Conservation (phyloP, 2,329 filamentous ascomycete genomes). For the Chaetomium strumarium region DNA sequence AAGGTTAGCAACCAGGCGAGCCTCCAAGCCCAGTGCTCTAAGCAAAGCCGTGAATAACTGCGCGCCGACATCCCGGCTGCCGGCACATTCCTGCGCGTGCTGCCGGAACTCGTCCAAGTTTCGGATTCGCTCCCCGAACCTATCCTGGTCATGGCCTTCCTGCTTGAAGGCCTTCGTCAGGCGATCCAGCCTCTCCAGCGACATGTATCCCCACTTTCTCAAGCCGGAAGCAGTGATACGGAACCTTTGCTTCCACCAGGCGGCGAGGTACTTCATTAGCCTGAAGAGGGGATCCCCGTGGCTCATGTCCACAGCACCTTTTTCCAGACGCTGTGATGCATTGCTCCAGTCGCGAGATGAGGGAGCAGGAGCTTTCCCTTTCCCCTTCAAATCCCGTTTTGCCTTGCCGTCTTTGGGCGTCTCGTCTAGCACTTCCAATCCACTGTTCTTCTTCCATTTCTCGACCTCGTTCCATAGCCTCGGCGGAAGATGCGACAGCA, state of each 20-base stretch:
- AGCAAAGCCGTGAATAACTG: conserved; percentile 86
- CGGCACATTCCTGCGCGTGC: conserved; percentile 63
- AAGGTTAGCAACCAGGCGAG: conserved; percentile 75
- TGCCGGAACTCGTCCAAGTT: conserved; percentile 61
- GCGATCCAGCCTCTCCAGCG: conserved; percentile 67
- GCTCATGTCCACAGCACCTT: conserved; percentile 68
- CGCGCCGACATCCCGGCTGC: conserved; percentile 80
- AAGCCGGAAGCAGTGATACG: conserved; percentile 69
- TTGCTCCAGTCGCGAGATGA: conserved; percentile 62
- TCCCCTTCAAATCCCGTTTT: conserved; percentile 12
- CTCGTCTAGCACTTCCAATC: conserved; percentile 44
- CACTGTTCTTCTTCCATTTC: conserved; percentile 65
- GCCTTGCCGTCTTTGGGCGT: conserved; percentile 24
- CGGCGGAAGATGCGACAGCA: conserved; percentile 67
- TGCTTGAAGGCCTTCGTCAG: conserved; percentile 65
- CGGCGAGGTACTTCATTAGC: conserved; percentile 67
- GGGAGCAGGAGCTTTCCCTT: conserved; percentile 31
- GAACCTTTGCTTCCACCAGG: conserved; percentile 87
- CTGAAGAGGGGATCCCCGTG: conserved; percentile 74
- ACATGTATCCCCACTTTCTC: conserved; percentile 85
- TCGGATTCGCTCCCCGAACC: conserved; percentile 72
- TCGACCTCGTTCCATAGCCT: conserved; percentile 67
- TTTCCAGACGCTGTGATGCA: conserved; percentile 62
- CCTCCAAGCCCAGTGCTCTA: conserved; percentile 73
- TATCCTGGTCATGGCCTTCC: conserved; percentile 53